Evolutionary conservation across 2,329 filamentous ascomycete genomes (phyloP).

Genomic region (Ambrosiella cleistominuta): DNA sequence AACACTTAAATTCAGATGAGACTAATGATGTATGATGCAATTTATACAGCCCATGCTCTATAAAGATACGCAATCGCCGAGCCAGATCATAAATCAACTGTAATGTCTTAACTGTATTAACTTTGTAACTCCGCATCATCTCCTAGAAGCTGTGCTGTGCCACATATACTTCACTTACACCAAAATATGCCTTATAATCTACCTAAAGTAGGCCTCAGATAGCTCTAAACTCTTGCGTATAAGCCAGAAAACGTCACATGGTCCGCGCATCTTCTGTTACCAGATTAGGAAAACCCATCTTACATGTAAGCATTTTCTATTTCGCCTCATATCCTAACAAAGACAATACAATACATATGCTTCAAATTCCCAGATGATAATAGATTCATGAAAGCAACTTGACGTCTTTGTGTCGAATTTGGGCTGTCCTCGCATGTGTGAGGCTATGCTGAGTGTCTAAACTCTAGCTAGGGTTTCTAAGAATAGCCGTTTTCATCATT

Average conservation of each 20-base stretch:
- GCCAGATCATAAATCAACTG: too few species aligned
- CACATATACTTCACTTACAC: neutral
- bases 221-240: neutral
- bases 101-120: too few species aligned
- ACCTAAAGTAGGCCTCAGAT: neutral
- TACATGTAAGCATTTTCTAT: neutral
- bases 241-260: neutral
- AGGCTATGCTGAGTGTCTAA: too few species aligned
- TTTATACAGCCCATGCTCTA: neutral
- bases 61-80: too few species aligned
- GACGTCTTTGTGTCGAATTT: too few species aligned
- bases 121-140: neutral
- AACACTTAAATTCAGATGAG: too few species aligned
- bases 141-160: neutral
- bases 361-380: too few species aligned
- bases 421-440: too few species aligned
- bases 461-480: too few species aligned
- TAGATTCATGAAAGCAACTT: too few species aligned
- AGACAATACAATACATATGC: neutral
- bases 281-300: neutral
- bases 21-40: neutral
- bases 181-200: neutral
- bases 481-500: too few species aligned
- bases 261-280: neutral
- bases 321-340: neutral